A percentile compares a stretch with the other conserved stretches of the same genome.
Evolutionary conservation across 2,329 filamentous ascomycete genomes (phyloP).

Genomic region (Epichloe hybrida): DNA sequence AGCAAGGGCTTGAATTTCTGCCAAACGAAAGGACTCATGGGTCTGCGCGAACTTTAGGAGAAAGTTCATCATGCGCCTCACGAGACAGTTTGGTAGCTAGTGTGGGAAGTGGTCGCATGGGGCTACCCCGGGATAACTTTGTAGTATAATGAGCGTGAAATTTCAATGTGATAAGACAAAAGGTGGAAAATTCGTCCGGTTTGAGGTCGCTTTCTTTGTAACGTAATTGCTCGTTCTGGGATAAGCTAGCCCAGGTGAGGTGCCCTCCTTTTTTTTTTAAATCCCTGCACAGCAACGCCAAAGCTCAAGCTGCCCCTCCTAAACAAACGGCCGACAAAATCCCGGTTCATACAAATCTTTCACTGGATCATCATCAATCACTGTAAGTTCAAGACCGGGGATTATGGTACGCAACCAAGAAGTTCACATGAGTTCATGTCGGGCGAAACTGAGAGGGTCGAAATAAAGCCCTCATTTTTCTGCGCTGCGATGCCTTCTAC

Average conservation of each 20-base stretch:
- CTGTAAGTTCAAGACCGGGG: background rate
- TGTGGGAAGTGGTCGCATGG: background rate
- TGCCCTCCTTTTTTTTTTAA: too few species aligned
- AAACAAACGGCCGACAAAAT: background rate
- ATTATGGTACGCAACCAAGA: background rate
- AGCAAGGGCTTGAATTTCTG: constrained; percentile 74
- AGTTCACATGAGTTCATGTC: background rate
- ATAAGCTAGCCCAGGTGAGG: too few species aligned
- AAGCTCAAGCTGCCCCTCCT: background rate
- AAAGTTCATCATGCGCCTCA: constrained; percentile 49
- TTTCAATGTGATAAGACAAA: background rate
- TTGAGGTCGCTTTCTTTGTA: too few species aligned
- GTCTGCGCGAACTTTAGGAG: constrained; percentile 80
- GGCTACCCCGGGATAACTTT: too few species aligned
- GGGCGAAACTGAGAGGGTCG: background rate
- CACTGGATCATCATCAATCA: background rate
- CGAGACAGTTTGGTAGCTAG: background rate
- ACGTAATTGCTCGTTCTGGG: too few species aligned
- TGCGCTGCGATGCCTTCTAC: background rate
- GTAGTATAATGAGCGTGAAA: background rate
- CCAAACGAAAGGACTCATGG: constrained; percentile 79
- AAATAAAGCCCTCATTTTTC: background rate
- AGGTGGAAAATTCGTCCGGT: too few species aligned
- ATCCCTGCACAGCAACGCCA: too few species aligned
- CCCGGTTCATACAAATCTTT: background rate